Evolutionary conservation across 305 asterid species (phyloP), one percentile per base, ranked within the genome.

Genomic region (Caryopteris hybrid): DNA sequence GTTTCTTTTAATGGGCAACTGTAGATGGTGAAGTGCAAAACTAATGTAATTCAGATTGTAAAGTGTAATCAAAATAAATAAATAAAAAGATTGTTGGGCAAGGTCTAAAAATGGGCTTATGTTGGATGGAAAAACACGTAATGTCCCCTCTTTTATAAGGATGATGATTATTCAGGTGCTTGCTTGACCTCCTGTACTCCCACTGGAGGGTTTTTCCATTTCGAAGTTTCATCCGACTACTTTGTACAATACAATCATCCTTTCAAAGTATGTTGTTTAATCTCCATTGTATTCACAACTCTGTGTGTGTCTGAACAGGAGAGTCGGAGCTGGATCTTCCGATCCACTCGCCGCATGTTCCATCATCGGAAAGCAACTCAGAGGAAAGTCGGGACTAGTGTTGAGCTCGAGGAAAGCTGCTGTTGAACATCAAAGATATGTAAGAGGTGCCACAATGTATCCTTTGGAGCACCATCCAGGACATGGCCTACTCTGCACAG

Each of bases 401-500:
- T 70, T 64, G 20, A 20, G 74, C 61, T 74, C 77, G 21, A 77
- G 93, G 64, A 76, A 61, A 72, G 88, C 87, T 36, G 85, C 86
- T 8, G 38, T 81, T 31, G 86, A 85, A 70, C 96, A 89, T 78
- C 66, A 75, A 55, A 79, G 74, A 69, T 85, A 89, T 18, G 95
- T 86, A 14, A 76, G 78, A 78, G 89, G 86, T 47, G 66, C 84
- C 34, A 81, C 86, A 11, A 86, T 89, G 92, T 89, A 92, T 76
- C 96, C 95, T n/a, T 75, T 89, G 92, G 96, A 87, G 56, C 88
- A 88, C 78, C 69, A 68, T 71, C 91, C 88, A 4, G 89, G 96
- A 61, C 95, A 90, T 31, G 93, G 93, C 34, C 83, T 74, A 13
- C 98, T 92, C 72, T 90, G 98, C 79, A 81, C 87, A 9, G 82